Base-by-base conservation (phyloP, 1,139 yeast species). In the Zygotorulaspora mrakii region DNA sequence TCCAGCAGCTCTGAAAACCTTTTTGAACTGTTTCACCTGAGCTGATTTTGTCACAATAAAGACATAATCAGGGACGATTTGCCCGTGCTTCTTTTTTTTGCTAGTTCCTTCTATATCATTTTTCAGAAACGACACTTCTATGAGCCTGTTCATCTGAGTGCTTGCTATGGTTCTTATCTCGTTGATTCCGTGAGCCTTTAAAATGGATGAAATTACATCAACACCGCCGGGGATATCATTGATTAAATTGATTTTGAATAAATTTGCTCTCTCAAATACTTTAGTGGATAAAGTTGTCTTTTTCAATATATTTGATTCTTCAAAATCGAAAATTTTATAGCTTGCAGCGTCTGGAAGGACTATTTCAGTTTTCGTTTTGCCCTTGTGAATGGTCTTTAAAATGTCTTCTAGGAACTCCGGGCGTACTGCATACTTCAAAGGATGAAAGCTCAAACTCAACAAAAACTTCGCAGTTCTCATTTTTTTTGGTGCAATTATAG, bases 401-500 rank as follows among this genome's bases (percentile, higher is more conserved):
- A 63, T 30, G 55, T 61, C 38, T 3, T 33, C 38, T 2, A 67
- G 28, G 37, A 67, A 67, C 6, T 52, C 41, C 1, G 70, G 67
- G 2, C 52, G 46, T 7, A 67, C 36, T 2, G 62, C 60, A 39
- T 60, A 49, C 21, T 55, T 56, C 31, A 66, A 40, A 1, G 62
- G 61, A 33, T 59, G 54, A 20, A 52, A 57, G 38, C 67, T 56
- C 6, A 67, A 49, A 4, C 65, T 61, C 12, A 52, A 55, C 24
- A 91, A 69, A 55, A 89, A 89, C 62, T 91, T 91, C 45, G 84
- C 95, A 0, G 97, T 91, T 49, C 97, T 73, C 52, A 83, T 62
- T 9, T 82, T 71, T 46, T 79, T 77, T 1, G 96, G 95, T 0
- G 96, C 91, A 12, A 89, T 69, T 7, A 83, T 67, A 28, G 81